Conservation (phyloP, 2,329 filamentous ascomycete species). For the Clonostachys chloroleuca region DNA sequence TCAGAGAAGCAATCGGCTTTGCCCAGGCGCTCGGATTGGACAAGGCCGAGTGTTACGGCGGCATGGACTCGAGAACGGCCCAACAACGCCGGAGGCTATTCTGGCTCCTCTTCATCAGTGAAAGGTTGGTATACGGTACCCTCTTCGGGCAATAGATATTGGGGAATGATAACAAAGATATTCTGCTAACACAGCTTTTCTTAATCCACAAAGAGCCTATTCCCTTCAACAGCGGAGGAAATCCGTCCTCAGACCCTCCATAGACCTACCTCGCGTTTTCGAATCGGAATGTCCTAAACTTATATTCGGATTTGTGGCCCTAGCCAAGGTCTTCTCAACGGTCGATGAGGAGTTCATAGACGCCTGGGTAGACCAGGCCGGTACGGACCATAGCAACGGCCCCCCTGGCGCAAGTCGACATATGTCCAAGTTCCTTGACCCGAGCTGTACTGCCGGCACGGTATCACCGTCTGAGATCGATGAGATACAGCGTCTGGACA, state of each 20-base stretch:
- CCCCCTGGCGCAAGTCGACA: neutral
- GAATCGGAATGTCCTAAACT: constrained; percentile 10
- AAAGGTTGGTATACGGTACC: constrained; percentile 6
- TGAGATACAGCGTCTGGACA: constrained; percentile 11
- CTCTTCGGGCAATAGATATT: neutral
- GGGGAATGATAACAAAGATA: neutral
- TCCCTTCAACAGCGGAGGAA: constrained; percentile 9
- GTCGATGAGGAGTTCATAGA: constrained; percentile 8
- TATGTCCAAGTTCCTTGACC: no score
- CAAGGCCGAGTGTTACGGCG: constrained; percentile 6
- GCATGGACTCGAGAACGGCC: constrained; percentile 3
- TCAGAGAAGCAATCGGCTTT: constrained; percentile 13
- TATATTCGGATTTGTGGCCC: constrained; percentile 10
- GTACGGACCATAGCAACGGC: no score
- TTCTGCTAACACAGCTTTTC: neutral
- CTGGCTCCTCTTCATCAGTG: constrained; percentile 13
- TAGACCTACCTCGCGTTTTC: constrained; percentile 10
- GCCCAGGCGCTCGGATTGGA: constrained; percentile 8
- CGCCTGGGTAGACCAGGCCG: no score
- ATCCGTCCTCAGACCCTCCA: constrained; percentile 7
- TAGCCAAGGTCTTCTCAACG: constrained; percentile 8
- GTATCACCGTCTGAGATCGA: neutral
- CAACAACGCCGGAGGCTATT: constrained; percentile 9
- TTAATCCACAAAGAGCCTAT: constrained; percentile 8
- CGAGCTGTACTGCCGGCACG: neutral